Evolutionary conservation across 176 grass and related monocot species (phyloP).

Genomic region (Tillandsia leiboldiana): DNA sequence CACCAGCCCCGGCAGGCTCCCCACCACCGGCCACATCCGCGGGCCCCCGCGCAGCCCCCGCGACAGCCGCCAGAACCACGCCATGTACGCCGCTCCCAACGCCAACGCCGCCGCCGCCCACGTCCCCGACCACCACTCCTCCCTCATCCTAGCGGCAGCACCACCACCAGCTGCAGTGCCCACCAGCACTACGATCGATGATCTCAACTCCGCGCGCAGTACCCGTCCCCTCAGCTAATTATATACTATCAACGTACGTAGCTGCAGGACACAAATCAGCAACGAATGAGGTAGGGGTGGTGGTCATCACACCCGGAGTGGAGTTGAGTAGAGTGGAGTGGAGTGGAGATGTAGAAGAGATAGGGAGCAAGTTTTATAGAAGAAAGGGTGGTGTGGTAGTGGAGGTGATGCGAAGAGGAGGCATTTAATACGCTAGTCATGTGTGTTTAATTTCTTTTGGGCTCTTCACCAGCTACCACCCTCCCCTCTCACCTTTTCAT

Average conservation of each 20-base stretch:
- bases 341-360: background rate
- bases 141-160: too few species aligned
- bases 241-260: slow-evolving; percentile 14
- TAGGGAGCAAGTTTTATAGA: background rate
- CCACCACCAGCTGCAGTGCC: too few species aligned
- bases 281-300: background rate
- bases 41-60: slow-evolving; percentile 39
- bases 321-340: background rate
- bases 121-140: slow-evolving; percentile 9
- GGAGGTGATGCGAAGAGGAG: slow-evolving; percentile 23
- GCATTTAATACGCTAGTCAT: slow-evolving; percentile 31
- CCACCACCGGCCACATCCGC: slow-evolving; percentile 71
- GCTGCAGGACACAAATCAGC: slow-evolving; percentile 9
- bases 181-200: too few species aligned
- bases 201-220: too few species aligned
- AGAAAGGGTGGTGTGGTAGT: slow-evolving; percentile 14
- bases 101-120: slow-evolving; percentile 21
- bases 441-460: slow-evolving; percentile 1
- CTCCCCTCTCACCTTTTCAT: background rate
- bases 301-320: slow-evolving; percentile 20
- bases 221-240: slow-evolving; percentile 32
- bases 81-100: slow-evolving; percentile 37
- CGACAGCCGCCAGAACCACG: slow-evolving; percentile 76
- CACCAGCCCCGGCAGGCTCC: slow-evolving; percentile 72
- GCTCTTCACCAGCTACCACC: slow-evolving; percentile 10